A percentile compares a stretch with the other conserved stretches of the same genome.
Evolutionary conservation across 1,139 yeast genomes (phyloP).

Genomic region (Yamadazyma dushanensis): DNA sequence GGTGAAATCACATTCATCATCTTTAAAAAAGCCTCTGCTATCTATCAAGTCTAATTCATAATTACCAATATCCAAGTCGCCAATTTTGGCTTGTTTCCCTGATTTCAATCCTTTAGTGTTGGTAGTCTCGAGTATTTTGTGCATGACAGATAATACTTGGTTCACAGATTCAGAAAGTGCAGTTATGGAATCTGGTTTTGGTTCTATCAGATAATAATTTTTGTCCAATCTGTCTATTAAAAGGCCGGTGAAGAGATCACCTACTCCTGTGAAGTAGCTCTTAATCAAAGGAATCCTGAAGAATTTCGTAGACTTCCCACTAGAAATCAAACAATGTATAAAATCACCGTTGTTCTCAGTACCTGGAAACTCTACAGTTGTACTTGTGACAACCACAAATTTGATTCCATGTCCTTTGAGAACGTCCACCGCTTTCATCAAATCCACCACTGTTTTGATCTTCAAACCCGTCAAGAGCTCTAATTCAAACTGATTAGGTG

Average conservation of each 20-base stretch:
- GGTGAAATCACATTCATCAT: slow-evolving; percentile 23
- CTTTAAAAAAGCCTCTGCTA: slow-evolving; percentile 29
- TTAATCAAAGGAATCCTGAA: slow-evolving; percentile 57
- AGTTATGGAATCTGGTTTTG: slow-evolving; percentile 6
- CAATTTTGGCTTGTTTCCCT: slow-evolving; percentile 27
- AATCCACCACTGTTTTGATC: slow-evolving; percentile 16
- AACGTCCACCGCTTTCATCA: slow-evolving; percentile 43
- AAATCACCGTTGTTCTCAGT: slow-evolving; percentile 16
- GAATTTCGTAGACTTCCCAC: slow-evolving; percentile 22
- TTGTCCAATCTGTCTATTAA: slow-evolving; percentile 58
- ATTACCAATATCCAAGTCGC: slow-evolving; percentile 40
- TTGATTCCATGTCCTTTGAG: slow-evolving; percentile 43
- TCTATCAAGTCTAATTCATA: slow-evolving; percentile 44
- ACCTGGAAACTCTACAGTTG: slow-evolving; percentile 13
- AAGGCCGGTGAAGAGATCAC: slow-evolving; percentile 85
- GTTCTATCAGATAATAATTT: slow-evolving; percentile 15
- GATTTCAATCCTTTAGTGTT: slow-evolving; percentile 11
- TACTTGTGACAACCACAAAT: slow-evolving; percentile 62
- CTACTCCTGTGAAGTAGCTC: slow-evolving; percentile 88
- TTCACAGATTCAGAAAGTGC: slow-evolving; percentile 37
- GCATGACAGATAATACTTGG: slow-evolving; percentile 53
- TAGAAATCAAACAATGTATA: slow-evolving; percentile 57
- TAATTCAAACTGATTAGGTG: slow-evolving; percentile 88
- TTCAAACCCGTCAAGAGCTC: slow-evolving; percentile 53
- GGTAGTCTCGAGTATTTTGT: slow-evolving; percentile 45